These are phyloP conservation scores for Aspergillus clavatus DNA, from an alignment of 2,329 filamentous ascomycete species.

Conservation along the genomic window DNA sequence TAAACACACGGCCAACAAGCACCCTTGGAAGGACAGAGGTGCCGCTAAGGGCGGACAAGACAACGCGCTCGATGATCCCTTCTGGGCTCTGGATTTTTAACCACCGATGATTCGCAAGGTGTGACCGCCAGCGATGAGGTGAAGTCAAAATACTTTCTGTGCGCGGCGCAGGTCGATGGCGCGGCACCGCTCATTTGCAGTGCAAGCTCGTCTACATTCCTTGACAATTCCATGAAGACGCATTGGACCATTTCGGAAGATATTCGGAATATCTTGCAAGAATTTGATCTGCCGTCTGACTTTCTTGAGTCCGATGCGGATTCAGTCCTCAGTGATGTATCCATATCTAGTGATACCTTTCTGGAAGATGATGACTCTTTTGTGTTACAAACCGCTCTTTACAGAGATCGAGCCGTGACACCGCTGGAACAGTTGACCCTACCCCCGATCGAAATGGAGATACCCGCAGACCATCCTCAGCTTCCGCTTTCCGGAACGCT, in stretches of 20 bases:
- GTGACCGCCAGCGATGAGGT: conserved; percentile 38
- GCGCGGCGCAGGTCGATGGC: neutral
- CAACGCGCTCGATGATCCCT: conserved; percentile 3
- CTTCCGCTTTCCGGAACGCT: conserved; percentile 9
- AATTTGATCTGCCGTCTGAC: conserved; percentile 13
- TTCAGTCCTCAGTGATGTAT: conserved; percentile 32
- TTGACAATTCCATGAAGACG: neutral
- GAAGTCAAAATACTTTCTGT: conserved; percentile 32
- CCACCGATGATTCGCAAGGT: conserved; percentile 36
- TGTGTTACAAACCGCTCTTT: neutral
- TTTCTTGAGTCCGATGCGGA: conserved; percentile 31
- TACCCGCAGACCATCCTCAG: neutral
- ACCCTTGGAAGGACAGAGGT: neutral
- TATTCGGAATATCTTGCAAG: conserved; percentile 10
- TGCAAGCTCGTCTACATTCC: neutral
- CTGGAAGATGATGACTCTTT: conserved; percentile 4
- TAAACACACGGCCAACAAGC: neutral
- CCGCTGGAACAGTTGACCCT: neutral
- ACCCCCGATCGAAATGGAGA: conserved; percentile 8
- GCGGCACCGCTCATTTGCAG: neutral
- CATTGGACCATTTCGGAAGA: conserved; percentile 9
- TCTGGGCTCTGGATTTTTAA: conserved; percentile 33
- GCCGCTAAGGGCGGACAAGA: neutral
- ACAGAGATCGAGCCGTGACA: neutral
- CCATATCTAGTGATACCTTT: conserved; percentile 25